Base-by-base conservation (phyloP, 2,329 filamentous ascomycete species). In the Gnomoniopsis smithogilvyi region DNA sequence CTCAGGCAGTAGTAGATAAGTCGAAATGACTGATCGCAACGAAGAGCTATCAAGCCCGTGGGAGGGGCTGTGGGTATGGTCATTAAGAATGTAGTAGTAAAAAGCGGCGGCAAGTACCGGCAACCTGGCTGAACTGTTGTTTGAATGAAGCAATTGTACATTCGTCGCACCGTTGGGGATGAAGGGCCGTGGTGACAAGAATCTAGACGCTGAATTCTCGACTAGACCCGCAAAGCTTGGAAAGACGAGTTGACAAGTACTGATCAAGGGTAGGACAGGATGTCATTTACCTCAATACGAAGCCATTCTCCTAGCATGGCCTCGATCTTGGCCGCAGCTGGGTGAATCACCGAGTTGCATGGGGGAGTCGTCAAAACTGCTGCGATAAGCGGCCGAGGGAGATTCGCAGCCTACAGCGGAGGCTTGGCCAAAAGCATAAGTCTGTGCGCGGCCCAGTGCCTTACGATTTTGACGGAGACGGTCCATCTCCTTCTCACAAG, bases 401-500 rank as follows among this genome's bases (percentile, higher is more conserved):
- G 84, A 87, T 60, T 84, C 81, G 51, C 85, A 78, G 48, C 82
- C 72, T 64, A 76, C 74, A n/a, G 73, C 71, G 47, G 81, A 78
- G 54, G 88, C 84, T 71, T 95, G 85, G 49, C 94, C 95, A 75
- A 97, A 98, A 30, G 95, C 94, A 78, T 95, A 99, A 1, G 95
- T 99, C 74, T 95, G 90, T 34, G 95, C 92, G 64, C 95, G 86
- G 72, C 86, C 85, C 58, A 99, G 81, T 69, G 94, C 95, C 66
- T 90, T 89, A 67, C 93, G 86, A 67, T 80, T 82, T 72, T 95
- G 89, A 74, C 96, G 94, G 67, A 99, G 86, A 72, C 92, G 93
- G 68, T 92, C 92, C 80, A 99, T 88, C 68, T 96, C 94, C 67
- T 92, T 90, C 78, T 99, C 95, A 72, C 95, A 98, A 47, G 93